These are phyloP conservation scores for Aspergillus eucalypticola DNA, from an alignment of 2,329 filamentous ascomycete species.

Conservation along the genomic window DNA sequence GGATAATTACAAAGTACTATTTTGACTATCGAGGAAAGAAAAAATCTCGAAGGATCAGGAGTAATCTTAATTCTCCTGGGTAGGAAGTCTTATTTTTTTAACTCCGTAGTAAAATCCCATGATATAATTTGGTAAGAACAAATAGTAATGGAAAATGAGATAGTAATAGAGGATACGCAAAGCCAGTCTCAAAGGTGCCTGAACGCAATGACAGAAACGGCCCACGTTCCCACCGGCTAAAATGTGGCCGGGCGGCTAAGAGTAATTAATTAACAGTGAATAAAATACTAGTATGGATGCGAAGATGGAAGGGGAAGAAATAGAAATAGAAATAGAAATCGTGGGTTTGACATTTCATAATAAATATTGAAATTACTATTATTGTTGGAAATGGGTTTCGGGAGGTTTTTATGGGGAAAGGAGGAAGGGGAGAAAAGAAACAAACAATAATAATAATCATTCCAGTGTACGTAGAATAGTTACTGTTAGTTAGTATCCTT, in stretches of 20 bases:
- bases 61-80: no score
- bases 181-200: neutral
- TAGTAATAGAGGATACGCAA: no score
- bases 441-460: neutral
- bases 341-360: neutral
- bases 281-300: neutral
- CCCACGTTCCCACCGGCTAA: conserved; percentile 11
- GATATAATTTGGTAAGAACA: neutral
- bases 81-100: no score
- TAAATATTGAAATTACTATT: neutral
- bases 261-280: neutral
- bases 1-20: no score
- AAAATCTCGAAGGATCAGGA: no score
- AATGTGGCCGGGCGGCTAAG: conserved; percentile 6
- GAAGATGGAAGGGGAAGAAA: neutral
- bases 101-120: no score
- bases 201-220: conserved; percentile 7
- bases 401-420: neutral
- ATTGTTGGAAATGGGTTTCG: neutral
- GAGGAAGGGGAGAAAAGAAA: neutral
- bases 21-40: no score
- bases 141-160: neutral
- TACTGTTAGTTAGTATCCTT: neutral
- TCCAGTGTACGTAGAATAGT: no score
- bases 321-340: neutral